Evolutionary conservation across 2,329 filamentous ascomycete genomes (phyloP).

Genomic region (Colletotrichum ledebouriae): DNA sequence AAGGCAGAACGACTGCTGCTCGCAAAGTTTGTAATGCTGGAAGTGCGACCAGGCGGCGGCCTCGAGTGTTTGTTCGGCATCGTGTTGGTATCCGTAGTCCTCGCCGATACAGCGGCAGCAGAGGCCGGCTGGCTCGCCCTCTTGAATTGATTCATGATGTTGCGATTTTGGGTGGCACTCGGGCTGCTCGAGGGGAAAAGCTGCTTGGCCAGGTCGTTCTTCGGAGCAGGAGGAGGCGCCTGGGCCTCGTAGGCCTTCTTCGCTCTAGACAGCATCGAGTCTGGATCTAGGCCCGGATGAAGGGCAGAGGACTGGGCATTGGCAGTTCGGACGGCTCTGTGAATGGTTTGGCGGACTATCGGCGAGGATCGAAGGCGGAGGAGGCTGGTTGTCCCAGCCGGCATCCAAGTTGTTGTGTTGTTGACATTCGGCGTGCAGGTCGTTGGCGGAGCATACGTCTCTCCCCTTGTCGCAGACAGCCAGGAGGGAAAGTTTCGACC

Average conservation of each 20-base stretch:
- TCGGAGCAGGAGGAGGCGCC: conserved; percentile 49
- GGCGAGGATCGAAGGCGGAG: conserved; percentile 54
- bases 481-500: conserved; percentile 19
- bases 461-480: conserved; percentile 21
- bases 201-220: conserved; percentile 60
- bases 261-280: conserved; percentile 54
- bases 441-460: conserved; percentile 2
- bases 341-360: conserved; percentile 48
- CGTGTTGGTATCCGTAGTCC: conserved; percentile 46
- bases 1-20: conserved; percentile 41
- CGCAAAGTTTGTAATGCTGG: conserved; percentile 43
- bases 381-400: conserved; percentile 49
- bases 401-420: conserved; percentile 52
- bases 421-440: conserved; percentile 20
- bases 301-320: conserved; percentile 45
- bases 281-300: conserved; percentile 34
- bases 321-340: conserved; percentile 45
- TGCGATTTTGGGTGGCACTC: conserved; percentile 55
- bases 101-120: conserved; percentile 56
- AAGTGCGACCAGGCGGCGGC: conserved; percentile 26
- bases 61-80: conserved; percentile 36
- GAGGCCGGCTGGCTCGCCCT: conserved; percentile 53
- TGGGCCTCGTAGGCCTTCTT: conserved; percentile 56
- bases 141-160: conserved; percentile 66
- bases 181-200: conserved; percentile 71